Evolutionary conservation across 208 protist genomes (phyloP).

Genomic region (Trypanosoma lewisi): DNA sequence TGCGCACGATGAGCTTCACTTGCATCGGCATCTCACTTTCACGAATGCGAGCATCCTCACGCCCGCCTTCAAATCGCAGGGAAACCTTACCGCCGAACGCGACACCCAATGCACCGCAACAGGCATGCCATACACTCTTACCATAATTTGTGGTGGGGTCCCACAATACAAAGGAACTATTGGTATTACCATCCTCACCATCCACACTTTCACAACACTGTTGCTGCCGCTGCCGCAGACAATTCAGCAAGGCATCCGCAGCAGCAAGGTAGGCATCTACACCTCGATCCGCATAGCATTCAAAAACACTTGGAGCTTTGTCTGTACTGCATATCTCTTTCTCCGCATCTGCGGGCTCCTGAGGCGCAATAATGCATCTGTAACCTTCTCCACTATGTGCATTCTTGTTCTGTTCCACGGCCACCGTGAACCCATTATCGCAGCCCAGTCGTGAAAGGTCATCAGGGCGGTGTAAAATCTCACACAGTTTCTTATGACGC

Average conservation of each 20-base stretch:
- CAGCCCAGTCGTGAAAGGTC: conserved; percentile 13
- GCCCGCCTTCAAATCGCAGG: conserved; percentile 22
- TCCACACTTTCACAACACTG: neutral
- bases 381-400: conserved; percentile 1
- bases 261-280: conserved; percentile 26
- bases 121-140: conserved; percentile 61
- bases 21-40: conserved; percentile 10
- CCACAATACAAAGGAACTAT: conserved; percentile 33
- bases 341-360: neutral
- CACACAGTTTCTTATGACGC: conserved; percentile 28
- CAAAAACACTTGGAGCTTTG: conserved; percentile 1
- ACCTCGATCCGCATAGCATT: conserved; percentile 2
- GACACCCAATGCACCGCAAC: conserved; percentile 38
- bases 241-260: conserved; percentile 18
- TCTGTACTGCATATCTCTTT: neutral
- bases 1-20: conserved; percentile 15
- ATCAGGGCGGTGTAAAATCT: conserved; percentile 24
- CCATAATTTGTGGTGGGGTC: conserved; percentile 39
- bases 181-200: no score
- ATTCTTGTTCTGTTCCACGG: neutral
- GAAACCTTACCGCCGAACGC: conserved; percentile 27
- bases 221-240: neutral
- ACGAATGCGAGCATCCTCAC: neutral
- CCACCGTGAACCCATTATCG: conserved; percentile 11
- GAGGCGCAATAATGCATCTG: conserved; percentile 10